Evolutionary conservation across 2,329 filamentous ascomycete genomes (phyloP).

Genomic region (Tolypocladium endophyticum): DNA sequence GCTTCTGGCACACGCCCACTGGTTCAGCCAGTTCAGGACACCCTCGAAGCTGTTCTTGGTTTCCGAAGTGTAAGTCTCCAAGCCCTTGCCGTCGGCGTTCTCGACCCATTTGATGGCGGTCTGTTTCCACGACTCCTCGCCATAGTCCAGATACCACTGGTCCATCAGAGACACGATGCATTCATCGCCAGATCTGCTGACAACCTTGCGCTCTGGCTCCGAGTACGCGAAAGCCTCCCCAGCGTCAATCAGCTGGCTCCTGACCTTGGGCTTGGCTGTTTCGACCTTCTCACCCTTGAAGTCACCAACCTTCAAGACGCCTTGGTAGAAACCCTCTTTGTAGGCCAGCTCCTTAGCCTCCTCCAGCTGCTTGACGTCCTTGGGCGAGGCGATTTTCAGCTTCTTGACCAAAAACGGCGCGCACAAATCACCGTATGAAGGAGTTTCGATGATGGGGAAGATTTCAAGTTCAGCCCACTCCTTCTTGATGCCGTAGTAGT

Average conservation of each 20-base stretch:
- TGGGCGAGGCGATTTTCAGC: conserved; percentile 93
- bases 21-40: conserved; percentile 83
- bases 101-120: conserved; percentile 63
- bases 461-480: conserved; percentile 93
- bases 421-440: conserved; percentile 74
- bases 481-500: conserved; percentile 92
- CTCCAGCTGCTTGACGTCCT: conserved; percentile 78
- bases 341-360: conserved; percentile 95
- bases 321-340: conserved; percentile 96
- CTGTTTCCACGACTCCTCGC: conserved; percentile 77
- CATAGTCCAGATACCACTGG: conserved; percentile 98
- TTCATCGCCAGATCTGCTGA: conserved; percentile 81
- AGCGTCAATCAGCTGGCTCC: conserved; percentile 63
- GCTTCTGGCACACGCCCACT: conserved; percentile 88
- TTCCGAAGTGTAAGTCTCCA: conserved; percentile 74
- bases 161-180: conserved; percentile 90
- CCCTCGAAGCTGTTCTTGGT: conserved; percentile 73
- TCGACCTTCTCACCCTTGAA: conserved; percentile 83
- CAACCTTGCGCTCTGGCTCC: conserved; percentile 83
- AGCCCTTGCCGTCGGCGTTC: conserved; percentile 51
- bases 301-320: conserved; percentile 77
- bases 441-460: conserved; percentile 79
- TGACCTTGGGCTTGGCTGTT: conserved; percentile 75
- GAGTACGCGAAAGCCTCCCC: conserved; percentile 83
- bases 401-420: conserved; percentile 79